Evolutionary conservation across 2,329 filamentous ascomycete genomes (phyloP), one percentile per base, ranked within the genome.

Genomic region (Pseudomassariella vexata): DNA sequence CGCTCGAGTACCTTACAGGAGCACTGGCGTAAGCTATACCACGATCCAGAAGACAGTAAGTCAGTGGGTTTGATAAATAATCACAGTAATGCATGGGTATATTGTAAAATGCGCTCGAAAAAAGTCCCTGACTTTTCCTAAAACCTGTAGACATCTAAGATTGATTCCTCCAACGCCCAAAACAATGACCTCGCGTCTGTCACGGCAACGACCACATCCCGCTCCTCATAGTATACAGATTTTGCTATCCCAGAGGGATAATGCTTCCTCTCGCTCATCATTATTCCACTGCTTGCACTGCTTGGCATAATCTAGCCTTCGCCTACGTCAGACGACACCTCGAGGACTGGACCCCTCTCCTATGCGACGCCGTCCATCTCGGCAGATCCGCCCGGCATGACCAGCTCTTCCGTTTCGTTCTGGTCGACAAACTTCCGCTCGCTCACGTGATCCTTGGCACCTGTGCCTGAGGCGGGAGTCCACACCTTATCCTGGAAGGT

Each of bases 401-500:
- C 78, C 31, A 85, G 63, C 60, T 94, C 86, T 53, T 86, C 81
- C 18, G 68, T 63, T 5, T 63, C 72, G 9, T 69, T 66, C 28
- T 85, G 81, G 36, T 86, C 79, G 30, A 90, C 79, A 62, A 95
- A 95, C 53, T 85, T 90, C 48, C 89, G 73, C 59, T 95, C 86
- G 52, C 87, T 94, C 30, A 94, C 79, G 56, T 94, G 86, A 36
- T 75, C 66, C 45, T 70, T 73, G n/a, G n/a, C n/a, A 18, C 17
- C 25, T 9, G 59, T 47, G 9, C 60, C 63, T 21, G 71, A 74
- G 3, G 86, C 75, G n/a, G n/a, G n/a, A 12, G 81, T 88, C 90
- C 90, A 96, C 18, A 94, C 86, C 63, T 94, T 95, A 57, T 94
- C 86, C 39, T 81, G 76, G 60, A 88, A 90, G 10, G 75, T 77